phyloP scores from a whole-genome alignment of 2,329 filamentous ascomycete genomes.

The Hymenoscyphus linearis region DNA sequence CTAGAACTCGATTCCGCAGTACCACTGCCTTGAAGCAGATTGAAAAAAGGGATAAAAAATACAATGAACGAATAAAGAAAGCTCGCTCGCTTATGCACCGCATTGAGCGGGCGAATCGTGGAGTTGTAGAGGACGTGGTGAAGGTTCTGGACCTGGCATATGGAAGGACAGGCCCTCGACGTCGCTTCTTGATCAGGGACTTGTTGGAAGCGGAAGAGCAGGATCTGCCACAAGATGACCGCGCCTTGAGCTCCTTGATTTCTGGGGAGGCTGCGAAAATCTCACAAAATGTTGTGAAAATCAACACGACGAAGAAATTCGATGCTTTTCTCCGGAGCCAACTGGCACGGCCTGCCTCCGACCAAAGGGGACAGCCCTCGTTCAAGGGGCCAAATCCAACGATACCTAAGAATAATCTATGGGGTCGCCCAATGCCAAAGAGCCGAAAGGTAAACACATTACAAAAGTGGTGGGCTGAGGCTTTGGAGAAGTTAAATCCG shows the following conservation, averaged over 20 bases:
- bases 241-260: slow-evolving; percentile 20
- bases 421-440: slow-evolving; percentile 41
- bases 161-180: slow-evolving; percentile 47
- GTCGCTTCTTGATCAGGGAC: slow-evolving; percentile 42
- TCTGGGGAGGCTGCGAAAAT: neutral
- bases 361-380: neutral
- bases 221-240: slow-evolving; percentile 37
- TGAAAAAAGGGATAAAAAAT: neutral
- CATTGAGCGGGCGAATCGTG: slow-evolving; percentile 49
- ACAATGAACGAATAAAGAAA: slow-evolving; percentile 30
- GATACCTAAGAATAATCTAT: slow-evolving; percentile 43
- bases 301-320: slow-evolving; percentile 16
- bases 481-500: slow-evolving; percentile 45
- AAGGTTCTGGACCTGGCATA: slow-evolving; percentile 46
- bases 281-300: neutral
- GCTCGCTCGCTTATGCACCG: slow-evolving; percentile 41
- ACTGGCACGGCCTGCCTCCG: slow-evolving; percentile 9
- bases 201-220: slow-evolving; percentile 32
- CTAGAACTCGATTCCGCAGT: neutral
- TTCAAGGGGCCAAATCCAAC: slow-evolving; percentile 27
- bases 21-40: neutral
- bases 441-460: slow-evolving; percentile 39
- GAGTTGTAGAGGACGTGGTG: slow-evolving; percentile 43
- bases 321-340: slow-evolving; percentile 24
- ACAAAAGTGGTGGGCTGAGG: slow-evolving; percentile 43